phyloP scores from a whole-genome alignment of 495 filamentous ascomycete species.

The Pyrenula aspistea region DNA sequence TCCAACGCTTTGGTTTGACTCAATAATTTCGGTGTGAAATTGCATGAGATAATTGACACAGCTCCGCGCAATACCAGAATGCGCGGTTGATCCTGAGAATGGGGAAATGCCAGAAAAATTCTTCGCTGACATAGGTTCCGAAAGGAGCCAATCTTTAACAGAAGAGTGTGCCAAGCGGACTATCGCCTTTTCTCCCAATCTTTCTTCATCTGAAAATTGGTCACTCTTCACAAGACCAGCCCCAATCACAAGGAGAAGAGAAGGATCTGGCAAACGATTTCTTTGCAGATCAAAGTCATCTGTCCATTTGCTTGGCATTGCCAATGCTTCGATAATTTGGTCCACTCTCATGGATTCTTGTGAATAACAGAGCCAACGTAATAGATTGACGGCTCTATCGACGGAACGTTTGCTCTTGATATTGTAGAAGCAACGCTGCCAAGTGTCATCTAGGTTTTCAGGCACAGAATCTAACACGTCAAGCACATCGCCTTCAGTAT shows the following conservation, averaged over 20 bases:
- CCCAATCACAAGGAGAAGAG: not conserved
- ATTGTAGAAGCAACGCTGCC: not conserved
- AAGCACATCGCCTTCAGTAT: not conserved
- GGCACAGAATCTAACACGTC: not conserved
- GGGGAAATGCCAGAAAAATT: not conserved
- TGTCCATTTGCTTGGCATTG: not conserved
- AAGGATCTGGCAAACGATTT: not conserved
- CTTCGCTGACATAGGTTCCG: not conserved
- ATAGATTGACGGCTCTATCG: not conserved
- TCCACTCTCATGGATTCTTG: not conserved
- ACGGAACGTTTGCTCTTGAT: not conserved
- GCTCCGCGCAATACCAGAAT: not conserved
- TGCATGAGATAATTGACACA: not conserved
- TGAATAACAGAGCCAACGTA: not conserved
- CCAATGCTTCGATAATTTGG: not conserved
- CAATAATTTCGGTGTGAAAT: not conserved
- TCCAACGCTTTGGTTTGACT: not conserved
- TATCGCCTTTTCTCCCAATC: not conserved
- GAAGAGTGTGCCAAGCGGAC: not conserved
- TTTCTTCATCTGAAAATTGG: not conserved
- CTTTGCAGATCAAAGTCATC: not conserved
- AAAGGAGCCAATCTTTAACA: not conserved
- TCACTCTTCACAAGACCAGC: not conserved
- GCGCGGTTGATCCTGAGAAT: not conserved
- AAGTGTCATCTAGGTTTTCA: not conserved